Evolutionary conservation across 176 grass and related monocot genomes (phyloP), one percentile per base, ranked within the genome.

Genomic region (Lolium rigidum): DNA sequence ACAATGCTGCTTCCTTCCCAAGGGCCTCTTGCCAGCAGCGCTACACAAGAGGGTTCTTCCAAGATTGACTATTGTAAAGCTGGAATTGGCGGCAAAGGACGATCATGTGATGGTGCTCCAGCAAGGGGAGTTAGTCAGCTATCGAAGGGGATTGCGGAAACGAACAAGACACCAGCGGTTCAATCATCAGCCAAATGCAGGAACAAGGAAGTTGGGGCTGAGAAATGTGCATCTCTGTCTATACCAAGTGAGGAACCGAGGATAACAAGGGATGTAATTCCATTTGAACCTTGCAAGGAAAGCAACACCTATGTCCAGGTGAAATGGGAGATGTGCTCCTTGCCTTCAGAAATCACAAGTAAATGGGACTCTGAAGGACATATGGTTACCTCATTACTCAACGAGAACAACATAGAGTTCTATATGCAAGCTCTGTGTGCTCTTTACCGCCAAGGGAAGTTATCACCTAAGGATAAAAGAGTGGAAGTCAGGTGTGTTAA

Each of bases 401-500:
- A 1, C 15, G 35, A 66, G 25, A 13, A 2, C 11, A 35, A 78
- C 6, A 25, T 35, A 28, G 72, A 78, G 12, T 0, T 90, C 9
- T 18, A 5, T 25, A 83, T 86, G 64, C 54, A 86, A 73, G 88
- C 79, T 86, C 6, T 51, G 0, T 86, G 88, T 79, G 79, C 84
- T 72, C 88, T 90, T 72, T 55, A 72, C 64, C 79, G 73, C 35
- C 79, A 71, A 77, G 61, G 57, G 47, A 90, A 56, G 11, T 38
- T 83, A 55, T 4, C 22, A 54, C 70, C 17, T 70, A 39, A 0
- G 22, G 67, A 80, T 20, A 2, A 56, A 83, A 54, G 54, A 56
- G 74, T 39, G 10, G 12, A 20, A 46, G 0, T 0, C 16, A 90
- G 88, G 84, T 83, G 1, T 39, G 56, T 71, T 31, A 35, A 82